Percentiles rank a stretch among this genome's conserved stretches.
Conservation (phyloP, 2,329 filamentous ascomycete species). For the Aureobasidium sp. region DNA sequence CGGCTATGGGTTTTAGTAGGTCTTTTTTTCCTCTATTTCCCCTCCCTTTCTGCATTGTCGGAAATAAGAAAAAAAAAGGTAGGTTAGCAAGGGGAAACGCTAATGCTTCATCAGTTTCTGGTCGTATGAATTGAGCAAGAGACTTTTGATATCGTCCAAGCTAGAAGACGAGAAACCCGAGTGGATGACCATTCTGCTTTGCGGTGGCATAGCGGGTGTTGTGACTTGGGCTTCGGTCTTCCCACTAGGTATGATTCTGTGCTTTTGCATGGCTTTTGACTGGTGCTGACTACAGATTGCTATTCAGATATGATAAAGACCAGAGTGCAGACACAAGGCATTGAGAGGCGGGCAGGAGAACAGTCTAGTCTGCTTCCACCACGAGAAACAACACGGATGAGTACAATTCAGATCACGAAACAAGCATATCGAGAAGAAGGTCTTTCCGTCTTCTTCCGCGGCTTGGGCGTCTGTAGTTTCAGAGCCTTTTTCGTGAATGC, state of each 20-base stretch:
- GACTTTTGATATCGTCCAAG: slow-evolving; percentile 39
- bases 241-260: slow-evolving; percentile 48
- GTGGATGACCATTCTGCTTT: slow-evolving; percentile 50
- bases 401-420: slow-evolving; percentile 58
- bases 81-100: too few species aligned
- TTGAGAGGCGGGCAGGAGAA: slow-evolving; percentile 22
- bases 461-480: slow-evolving; percentile 72
- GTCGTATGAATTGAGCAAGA: slow-evolving; percentile 74
- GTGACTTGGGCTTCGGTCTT: slow-evolving; percentile 88
- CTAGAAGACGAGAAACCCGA: slow-evolving; percentile 7
- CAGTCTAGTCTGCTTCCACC: slow-evolving; percentile 9
- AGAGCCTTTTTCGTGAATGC: slow-evolving; percentile 91
- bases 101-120: too few species aligned
- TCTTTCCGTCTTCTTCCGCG: slow-evolving; percentile 70
- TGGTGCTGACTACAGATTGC: not conserved
- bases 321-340: slow-evolving; percentile 68
- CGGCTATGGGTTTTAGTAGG: slow-evolving; percentile 90
- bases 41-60: not conserved
- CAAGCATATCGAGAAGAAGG: slow-evolving; percentile 66
- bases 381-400: slow-evolving; percentile 29
- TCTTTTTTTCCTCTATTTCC: slow-evolving; percentile 8
- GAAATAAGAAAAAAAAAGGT: too few species aligned
- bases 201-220: slow-evolving; percentile 80
- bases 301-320: slow-evolving; percentile 76
- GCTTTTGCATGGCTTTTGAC: not conserved